These are phyloP conservation scores for Crithidia fasciculata DNA, from an alignment of 208 protist genomes.

Conservation along the genomic window DNA sequence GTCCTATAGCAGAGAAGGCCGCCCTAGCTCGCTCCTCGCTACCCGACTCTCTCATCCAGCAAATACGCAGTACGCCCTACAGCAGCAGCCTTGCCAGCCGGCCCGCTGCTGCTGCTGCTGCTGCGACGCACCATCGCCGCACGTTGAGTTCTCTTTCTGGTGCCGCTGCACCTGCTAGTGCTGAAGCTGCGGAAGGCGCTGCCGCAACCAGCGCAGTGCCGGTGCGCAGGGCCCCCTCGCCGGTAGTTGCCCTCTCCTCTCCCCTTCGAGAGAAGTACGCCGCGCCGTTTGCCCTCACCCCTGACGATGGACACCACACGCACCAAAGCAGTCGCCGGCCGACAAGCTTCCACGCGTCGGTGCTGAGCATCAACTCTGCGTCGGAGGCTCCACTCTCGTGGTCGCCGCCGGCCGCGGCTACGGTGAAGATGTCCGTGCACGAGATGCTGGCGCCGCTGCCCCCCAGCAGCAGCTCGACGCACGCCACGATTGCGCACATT, in stretches of 20 bases:
- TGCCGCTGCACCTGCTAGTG: not conserved
- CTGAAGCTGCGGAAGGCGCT: not conserved
- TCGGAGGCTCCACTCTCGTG: not conserved
- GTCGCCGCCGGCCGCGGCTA: not conserved
- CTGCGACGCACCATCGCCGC: not conserved
- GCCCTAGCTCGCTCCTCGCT: not conserved
- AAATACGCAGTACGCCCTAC: not conserved
- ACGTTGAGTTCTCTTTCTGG: not conserved
- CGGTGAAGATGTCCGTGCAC: not conserved
- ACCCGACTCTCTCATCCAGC: not conserved
- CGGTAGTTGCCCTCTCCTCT: too few species aligned
- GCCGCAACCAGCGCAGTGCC: too few species aligned
- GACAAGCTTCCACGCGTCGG: not conserved
- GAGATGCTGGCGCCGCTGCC: not conserved
- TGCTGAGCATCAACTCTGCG: constrained; percentile 4
- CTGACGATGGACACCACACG: not conserved
- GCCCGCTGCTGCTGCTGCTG: not conserved
- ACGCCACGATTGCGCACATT: constrained; percentile 1
- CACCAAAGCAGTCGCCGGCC: not conserved
- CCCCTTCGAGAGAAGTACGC: too few species aligned
- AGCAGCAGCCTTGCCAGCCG: not conserved
- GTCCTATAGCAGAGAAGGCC: too few species aligned
- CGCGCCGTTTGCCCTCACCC: too few species aligned
- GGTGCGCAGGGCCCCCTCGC: too few species aligned
- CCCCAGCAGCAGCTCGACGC: not conserved